These are phyloP conservation scores for Exophiala oligosperma DNA, from an alignment of 2,329 filamentous ascomycete species.

Conservation along the genomic window DNA sequence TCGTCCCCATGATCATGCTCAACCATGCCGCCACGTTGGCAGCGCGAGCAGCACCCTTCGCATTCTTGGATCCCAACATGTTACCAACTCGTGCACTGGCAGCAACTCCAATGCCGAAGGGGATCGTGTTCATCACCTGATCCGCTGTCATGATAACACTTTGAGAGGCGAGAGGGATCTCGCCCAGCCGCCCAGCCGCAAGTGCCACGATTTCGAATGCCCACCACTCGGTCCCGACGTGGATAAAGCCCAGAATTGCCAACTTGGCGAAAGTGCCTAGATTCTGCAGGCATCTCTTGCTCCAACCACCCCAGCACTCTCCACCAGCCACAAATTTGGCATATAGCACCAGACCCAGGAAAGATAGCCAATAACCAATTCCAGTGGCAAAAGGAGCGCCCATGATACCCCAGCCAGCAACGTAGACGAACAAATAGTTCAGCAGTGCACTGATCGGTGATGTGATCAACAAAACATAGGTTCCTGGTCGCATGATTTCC, in stretches of 20 bases:
- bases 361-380: constrained; percentile 83
- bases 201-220: constrained; percentile 89
- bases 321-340: constrained; percentile 67
- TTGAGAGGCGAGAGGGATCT: constrained; percentile 76
- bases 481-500: constrained; percentile 65
- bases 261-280: constrained; percentile 71
- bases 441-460: constrained; percentile 60
- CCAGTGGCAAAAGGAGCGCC: constrained; percentile 81
- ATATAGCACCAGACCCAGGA: constrained; percentile 73
- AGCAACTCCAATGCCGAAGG: constrained; percentile 82
- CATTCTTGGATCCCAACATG: constrained; percentile 68
- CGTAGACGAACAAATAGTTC: constrained; percentile 72
- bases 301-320: constrained; percentile 78
- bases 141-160: constrained; percentile 89
- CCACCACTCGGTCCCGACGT: constrained; percentile 93
- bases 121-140: constrained; percentile 80
- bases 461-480: constrained; percentile 61
- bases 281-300: constrained; percentile 64
- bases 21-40: constrained; percentile 75
- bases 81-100: constrained; percentile 78
- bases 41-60: constrained; percentile 66
- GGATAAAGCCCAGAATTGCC: constrained; percentile 73
- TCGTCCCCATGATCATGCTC: constrained; percentile 65
- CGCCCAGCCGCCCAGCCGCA: constrained; percentile 77
- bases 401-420: constrained; percentile 67